phyloP scores from a whole-genome alignment of 306 rosid species.

The Cercis canadensis region DNA sequence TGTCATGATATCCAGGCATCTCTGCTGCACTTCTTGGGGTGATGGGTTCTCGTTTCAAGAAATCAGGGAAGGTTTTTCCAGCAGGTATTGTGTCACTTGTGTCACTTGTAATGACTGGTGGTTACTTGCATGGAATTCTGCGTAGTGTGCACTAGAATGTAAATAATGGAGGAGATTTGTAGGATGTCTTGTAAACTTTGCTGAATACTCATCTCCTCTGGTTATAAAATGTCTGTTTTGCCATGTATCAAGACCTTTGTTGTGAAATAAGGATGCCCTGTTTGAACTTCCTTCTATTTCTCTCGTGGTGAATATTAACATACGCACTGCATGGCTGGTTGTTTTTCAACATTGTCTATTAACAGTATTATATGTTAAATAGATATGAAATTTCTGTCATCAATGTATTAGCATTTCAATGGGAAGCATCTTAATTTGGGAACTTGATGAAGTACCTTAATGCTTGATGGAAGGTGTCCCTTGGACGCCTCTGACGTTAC shows the following conservation, averaged over 20 bases:
- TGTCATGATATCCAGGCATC: constrained; percentile 56
- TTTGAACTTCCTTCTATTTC: constrained; percentile 17
- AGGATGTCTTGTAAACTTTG: constrained; percentile 39
- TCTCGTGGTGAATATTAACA: background rate
- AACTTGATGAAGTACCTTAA: too few relatives aligned
- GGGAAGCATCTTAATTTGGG: background rate
- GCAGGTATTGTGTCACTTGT: constrained; percentile 95
- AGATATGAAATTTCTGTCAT: background rate
- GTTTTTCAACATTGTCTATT: constrained; percentile 3
- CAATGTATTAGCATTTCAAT: background rate
- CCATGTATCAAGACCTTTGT: constrained; percentile 21
- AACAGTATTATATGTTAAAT: too few relatives aligned
- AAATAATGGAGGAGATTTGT: constrained; percentile 20
- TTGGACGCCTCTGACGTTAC: too few relatives aligned
- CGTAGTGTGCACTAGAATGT: constrained; percentile 73
- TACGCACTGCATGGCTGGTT: constrained; percentile 19
- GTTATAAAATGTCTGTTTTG: constrained; percentile 28
- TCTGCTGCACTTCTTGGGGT: constrained; percentile 89
- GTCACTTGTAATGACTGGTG: constrained; percentile 87
- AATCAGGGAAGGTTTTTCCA: constrained; percentile 92
- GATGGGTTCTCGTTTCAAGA: constrained; percentile 96
- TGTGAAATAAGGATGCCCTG: constrained; percentile 34
- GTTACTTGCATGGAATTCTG: constrained; percentile 92
- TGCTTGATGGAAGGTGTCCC: too few relatives aligned
- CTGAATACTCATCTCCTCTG: constrained; percentile 21